Conservation (phyloP, 768 basidiomycete species). For the Rhizopogon vesiculosus region DNA sequence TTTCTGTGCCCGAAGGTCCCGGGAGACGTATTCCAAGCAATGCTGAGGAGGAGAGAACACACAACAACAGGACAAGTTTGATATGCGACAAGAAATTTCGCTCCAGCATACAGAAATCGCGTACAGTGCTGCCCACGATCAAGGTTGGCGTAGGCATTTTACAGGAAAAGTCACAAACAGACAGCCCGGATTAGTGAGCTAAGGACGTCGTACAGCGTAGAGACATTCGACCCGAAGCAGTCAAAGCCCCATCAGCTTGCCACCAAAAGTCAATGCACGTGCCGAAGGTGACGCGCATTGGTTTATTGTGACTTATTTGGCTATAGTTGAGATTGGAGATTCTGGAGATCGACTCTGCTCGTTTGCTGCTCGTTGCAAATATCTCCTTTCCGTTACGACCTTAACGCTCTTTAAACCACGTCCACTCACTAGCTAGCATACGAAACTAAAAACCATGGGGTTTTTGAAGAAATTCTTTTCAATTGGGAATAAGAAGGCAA, state of each 20-base stretch:
- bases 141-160: constrained; percentile 27
- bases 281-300: constrained; percentile 13
- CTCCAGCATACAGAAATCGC: constrained; percentile 78
- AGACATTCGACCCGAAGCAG: background rate
- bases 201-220: no score
- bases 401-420: constrained; percentile 21
- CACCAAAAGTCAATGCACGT: constrained; percentile 11
- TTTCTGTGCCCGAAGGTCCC: constrained; percentile 22
- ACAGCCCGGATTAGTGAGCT: no score
- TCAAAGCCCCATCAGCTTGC: background rate
- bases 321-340: constrained; percentile 26
- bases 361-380: background rate
- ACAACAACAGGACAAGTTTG: constrained; percentile 60
- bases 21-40: constrained; percentile 59
- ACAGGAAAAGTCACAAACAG: background rate
- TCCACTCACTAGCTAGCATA: constrained; percentile 18
- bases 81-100: constrained; percentile 68
- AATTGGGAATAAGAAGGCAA: constrained; percentile 59
- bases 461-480: constrained; percentile 71
- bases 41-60: constrained; percentile 58
- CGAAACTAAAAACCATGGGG: constrained; percentile 44
- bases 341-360: background rate
- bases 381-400: constrained; percentile 10
- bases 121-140: constrained; percentile 56
- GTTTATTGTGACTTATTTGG: constrained; percentile 40